Conservation (phyloP, 2,329 filamentous ascomycete species). For the Aureobasidium sp. region DNA sequence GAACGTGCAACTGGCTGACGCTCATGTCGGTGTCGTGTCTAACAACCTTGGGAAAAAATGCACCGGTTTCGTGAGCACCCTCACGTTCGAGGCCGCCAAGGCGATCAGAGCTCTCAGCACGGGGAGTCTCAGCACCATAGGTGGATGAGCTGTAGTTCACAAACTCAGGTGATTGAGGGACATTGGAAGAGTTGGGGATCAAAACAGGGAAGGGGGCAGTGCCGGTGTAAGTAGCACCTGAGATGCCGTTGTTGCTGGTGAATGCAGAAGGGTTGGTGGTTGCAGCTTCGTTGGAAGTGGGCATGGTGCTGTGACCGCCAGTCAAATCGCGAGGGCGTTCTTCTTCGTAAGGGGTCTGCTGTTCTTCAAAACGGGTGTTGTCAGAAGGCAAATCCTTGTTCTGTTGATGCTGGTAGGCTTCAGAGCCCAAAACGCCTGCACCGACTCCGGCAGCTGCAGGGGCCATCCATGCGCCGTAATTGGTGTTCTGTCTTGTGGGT, state of each 20-base stretch:
- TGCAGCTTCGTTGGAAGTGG: not conserved
- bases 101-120: not conserved
- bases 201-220: not conserved
- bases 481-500: slow-evolving; percentile 28
- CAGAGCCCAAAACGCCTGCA: slow-evolving; percentile 26
- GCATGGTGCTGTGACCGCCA: not conserved
- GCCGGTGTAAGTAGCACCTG: not conserved
- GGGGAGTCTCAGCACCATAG: not conserved
- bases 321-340: slow-evolving; percentile 1
- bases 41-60: slow-evolving; percentile 41
- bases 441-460: slow-evolving; percentile 32
- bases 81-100: slow-evolving; percentile 26
- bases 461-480: slow-evolving; percentile 45
- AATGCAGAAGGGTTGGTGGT: not conserved
- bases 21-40: slow-evolving; percentile 39
- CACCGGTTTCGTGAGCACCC: slow-evolving; percentile 27
- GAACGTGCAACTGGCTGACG: slow-evolving; percentile 60
- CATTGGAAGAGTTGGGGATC: not conserved
- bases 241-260: not conserved
- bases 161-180: not conserved
- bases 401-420: slow-evolving; percentile 19
- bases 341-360: not conserved
- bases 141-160: not conserved
- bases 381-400: not conserved
- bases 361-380: not conserved